These are phyloP conservation scores for Trametes cubensis DNA, from an alignment of 768 basidiomycete genomes.

Conservation along the genomic window DNA sequence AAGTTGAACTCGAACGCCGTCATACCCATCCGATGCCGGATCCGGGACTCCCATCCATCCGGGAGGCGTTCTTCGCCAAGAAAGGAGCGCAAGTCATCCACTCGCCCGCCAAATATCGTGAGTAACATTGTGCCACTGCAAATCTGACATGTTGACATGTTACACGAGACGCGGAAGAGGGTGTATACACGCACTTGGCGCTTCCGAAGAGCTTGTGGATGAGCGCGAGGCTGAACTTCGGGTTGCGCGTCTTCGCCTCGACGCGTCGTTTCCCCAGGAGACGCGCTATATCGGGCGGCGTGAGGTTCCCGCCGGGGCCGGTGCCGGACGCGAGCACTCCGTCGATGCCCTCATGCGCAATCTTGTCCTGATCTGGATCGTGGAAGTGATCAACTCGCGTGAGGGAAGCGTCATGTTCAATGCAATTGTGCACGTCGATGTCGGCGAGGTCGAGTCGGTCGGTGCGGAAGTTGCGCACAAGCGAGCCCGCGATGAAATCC, in stretches of 20 bases:
- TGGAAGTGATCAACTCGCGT: constrained; percentile 52
- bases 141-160: background rate
- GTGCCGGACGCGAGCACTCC: constrained; percentile 61
- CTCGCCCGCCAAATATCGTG: constrained; percentile 67
- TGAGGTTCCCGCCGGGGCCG: constrained; percentile 54
- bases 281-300: constrained; percentile 57
- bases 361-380: constrained; percentile 57
- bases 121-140: constrained; percentile 63
- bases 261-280: constrained; percentile 62
- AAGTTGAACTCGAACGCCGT: constrained; percentile 61
- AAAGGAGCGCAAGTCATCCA: constrained; percentile 55
- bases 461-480: constrained; percentile 56
- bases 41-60: constrained; percentile 68
- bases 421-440: constrained; percentile 72
- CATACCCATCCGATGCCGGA: constrained; percentile 57
- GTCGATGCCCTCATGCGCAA: constrained; percentile 50
- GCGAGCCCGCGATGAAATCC: constrained; percentile 57
- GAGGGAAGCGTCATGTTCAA: constrained; percentile 71
- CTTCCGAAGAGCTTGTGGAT: constrained; percentile 66
- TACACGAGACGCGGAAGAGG: too few relatives aligned
- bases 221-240: constrained; percentile 52
- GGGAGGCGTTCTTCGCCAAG: constrained; percentile 76
- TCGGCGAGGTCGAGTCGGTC: constrained; percentile 70
- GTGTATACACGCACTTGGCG: constrained; percentile 57
- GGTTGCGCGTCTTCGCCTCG: constrained; percentile 56